These are phyloP conservation scores for Striga asiatica DNA, from an alignment of 257 asterid species.

Conservation along the genomic window DNA sequence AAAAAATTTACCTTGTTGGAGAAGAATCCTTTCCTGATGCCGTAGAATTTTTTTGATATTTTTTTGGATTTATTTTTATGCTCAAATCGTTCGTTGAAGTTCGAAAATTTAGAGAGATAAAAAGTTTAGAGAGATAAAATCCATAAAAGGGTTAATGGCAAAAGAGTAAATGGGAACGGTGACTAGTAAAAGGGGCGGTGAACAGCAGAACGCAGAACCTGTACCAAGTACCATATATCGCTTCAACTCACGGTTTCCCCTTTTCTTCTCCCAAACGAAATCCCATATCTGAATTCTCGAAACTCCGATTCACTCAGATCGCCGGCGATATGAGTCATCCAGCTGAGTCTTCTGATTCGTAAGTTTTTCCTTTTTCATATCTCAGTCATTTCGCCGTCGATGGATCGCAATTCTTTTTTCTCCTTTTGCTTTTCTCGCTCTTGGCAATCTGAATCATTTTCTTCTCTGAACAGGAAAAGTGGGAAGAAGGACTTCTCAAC, in stretches of 20 bases:
- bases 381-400: not conserved
- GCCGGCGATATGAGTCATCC: conserved; percentile 48
- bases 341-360: conserved; percentile 80
- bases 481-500: conserved; percentile 73
- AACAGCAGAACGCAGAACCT: too few species aligned
- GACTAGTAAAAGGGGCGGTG: too few species aligned
- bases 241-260: not conserved
- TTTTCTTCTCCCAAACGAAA: conserved; percentile 12
- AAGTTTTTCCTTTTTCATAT: conserved; percentile 17
- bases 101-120: too few species aligned
- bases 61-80: too few species aligned
- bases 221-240: too few species aligned
- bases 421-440: not conserved
- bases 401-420: not conserved
- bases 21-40: too few species aligned
- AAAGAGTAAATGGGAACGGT: too few species aligned
- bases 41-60: too few species aligned
- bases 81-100: too few species aligned
- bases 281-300: not conserved
- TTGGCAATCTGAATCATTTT: conserved; percentile 6
- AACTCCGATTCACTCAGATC: conserved; percentile 21
- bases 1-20: too few species aligned
- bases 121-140: too few species aligned
- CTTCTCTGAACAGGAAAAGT: conserved; percentile 33
- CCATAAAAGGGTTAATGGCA: too few species aligned